Percentiles rank a stretch among this genome's conserved stretches.
Evolutionary conservation across 495 filamentous ascomycete species (phyloP).

Genomic region (Mycothermus thermophilus): DNA sequence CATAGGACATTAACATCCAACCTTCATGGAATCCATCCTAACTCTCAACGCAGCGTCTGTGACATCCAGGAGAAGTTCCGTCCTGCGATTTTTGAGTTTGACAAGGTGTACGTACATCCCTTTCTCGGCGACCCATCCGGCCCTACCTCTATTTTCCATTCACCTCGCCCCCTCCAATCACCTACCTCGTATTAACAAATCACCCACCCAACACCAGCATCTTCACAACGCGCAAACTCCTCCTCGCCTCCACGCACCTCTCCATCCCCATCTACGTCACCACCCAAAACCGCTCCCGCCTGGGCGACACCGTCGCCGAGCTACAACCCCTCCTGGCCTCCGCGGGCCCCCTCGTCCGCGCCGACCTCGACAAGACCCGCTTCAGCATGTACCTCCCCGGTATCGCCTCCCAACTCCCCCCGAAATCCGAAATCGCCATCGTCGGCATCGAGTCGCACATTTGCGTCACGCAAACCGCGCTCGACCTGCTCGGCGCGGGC

Average conservation of each 20-base stretch:
- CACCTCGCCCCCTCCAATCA: neutral
- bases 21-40: no score
- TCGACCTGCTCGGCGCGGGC: slow-evolving; percentile 61
- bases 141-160: neutral
- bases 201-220: slow-evolving; percentile 22
- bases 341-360: slow-evolving; percentile 23
- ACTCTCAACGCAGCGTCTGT: slow-evolving; percentile 51
- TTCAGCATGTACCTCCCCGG: slow-evolving; percentile 66
- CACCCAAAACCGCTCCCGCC: slow-evolving; percentile 61
- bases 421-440: slow-evolving; percentile 38
- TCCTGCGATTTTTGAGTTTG: slow-evolving; percentile 63
- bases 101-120: slow-evolving; percentile 66
- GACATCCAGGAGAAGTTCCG: slow-evolving; percentile 94
- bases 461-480: slow-evolving; percentile 82
- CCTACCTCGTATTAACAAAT: neutral
- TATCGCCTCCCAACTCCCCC: slow-evolving; percentile 28
- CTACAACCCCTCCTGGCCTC: slow-evolving; percentile 30
- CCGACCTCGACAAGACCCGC: slow-evolving; percentile 65
- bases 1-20: neutral
- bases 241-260: slow-evolving; percentile 44
- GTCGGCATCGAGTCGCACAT: slow-evolving; percentile 92
- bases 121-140: neutral
- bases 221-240: slow-evolving; percentile 39
- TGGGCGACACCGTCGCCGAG: slow-evolving; percentile 67
- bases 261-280: slow-evolving; percentile 68